Percentiles rank a stretch among this genome's conserved stretches.
Evolutionary conservation across 2,329 filamentous ascomycete species (phyloP).

Genomic region (Chaetoscypha palmicola): DNA sequence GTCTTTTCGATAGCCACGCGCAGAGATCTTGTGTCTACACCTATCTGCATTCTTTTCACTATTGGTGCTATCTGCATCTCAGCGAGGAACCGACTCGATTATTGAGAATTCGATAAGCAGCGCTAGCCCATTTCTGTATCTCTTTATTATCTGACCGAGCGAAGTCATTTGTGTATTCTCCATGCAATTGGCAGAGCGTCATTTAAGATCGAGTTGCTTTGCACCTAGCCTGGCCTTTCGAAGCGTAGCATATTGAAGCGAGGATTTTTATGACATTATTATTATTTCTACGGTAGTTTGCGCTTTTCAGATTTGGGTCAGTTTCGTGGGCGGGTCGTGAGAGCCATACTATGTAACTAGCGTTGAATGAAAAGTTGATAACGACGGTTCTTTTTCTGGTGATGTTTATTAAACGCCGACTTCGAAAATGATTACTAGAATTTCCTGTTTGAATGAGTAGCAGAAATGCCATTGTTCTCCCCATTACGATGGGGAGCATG

Average conservation of each 20-base stretch:
- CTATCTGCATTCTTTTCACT: slow-evolving; percentile 19
- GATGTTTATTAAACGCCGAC: background rate
- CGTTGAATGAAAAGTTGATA: slow-evolving; percentile 17
- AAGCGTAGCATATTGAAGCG: too few species aligned
- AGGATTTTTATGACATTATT: slow-evolving; percentile 17
- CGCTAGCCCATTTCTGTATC: slow-evolving; percentile 21
- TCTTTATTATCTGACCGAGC: slow-evolving; percentile 8
- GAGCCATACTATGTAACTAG: slow-evolving; percentile 21
- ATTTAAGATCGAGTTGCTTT: slow-evolving; percentile 9
- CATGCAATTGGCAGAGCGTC: slow-evolving; percentile 5
- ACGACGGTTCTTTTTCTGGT: background rate
- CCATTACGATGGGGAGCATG: too few species aligned
- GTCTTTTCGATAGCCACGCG: slow-evolving; percentile 22
- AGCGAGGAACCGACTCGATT: slow-evolving; percentile 2
- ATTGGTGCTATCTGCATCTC: slow-evolving; percentile 6
- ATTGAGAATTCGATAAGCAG: slow-evolving; percentile 1
- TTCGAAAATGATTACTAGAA: background rate
- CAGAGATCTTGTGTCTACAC: slow-evolving; percentile 26
- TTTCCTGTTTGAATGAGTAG: background rate
- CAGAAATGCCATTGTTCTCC: too few species aligned
- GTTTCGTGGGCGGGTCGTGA: slow-evolving; percentile 12
- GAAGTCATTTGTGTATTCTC: slow-evolving; percentile 7
- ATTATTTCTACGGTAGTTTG: slow-evolving; percentile 19
- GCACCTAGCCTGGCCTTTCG: background rate
- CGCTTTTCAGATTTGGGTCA: slow-evolving; percentile 12